These are phyloP conservation scores for Crassisporium funariophilum DNA, from an alignment of 768 basidiomycete genomes.

Conservation along the genomic window DNA sequence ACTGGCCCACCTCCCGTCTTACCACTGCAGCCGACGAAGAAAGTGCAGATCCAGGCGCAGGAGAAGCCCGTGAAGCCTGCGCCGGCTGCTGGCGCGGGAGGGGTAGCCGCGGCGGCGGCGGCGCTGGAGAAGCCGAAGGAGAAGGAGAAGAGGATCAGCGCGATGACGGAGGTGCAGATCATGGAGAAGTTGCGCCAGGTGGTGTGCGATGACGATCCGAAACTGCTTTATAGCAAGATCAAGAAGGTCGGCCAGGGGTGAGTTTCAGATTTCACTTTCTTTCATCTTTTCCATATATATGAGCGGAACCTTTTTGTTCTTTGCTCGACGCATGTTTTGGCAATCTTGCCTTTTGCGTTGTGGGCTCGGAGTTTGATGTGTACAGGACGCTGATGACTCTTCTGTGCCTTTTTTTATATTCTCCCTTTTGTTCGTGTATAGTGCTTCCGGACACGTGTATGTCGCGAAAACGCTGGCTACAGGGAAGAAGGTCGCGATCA, in stretches of 20 bases:
- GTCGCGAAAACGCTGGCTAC: constrained; percentile 89
- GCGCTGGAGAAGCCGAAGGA: constrained; percentile 77
- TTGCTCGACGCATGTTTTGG: background rate
- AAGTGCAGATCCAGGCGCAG: constrained; percentile 61
- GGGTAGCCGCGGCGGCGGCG: constrained; percentile 66
- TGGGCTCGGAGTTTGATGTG: constrained; percentile 1
- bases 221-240: constrained; percentile 90
- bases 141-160: constrained; percentile 90
- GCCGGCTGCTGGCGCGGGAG: constrained; percentile 31
- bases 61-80: constrained; percentile 47
- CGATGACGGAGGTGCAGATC: constrained; percentile 97
- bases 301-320: background rate
- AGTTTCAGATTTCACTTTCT: constrained; percentile 33
- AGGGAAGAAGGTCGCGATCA: constrained; percentile 92
- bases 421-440: constrained; percentile 29
- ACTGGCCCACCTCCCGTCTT: constrained; percentile 66
- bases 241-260: constrained; percentile 99
- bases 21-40: constrained; percentile 76
- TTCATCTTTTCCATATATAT: background rate
- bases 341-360: constrained; percentile 3
- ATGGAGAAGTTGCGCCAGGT: constrained; percentile 96
- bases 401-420: constrained; percentile 14
- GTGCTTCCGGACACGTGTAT: constrained; percentile 97
- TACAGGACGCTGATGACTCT: constrained; percentile 15
- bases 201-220: constrained; percentile 86